Base-by-base conservation (phyloP, 176 grass and related monocot species). In the Pontederia paniculata region DNA sequence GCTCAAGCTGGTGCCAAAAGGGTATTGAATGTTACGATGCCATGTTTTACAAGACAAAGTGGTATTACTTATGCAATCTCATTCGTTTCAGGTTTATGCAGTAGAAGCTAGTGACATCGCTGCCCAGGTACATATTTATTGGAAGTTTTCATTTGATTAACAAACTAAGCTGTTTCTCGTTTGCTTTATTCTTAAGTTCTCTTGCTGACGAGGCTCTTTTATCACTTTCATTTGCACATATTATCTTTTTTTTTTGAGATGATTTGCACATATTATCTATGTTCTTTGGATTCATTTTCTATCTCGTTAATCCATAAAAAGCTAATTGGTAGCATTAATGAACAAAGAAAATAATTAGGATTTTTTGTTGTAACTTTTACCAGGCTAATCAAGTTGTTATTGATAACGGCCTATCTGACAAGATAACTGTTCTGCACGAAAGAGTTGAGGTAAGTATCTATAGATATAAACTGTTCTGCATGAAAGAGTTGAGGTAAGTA, bases 81-180 rank as follows among this genome's bases (percentile, higher is more conserved):
- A 47, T 42, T 45, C 58, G 1, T 66, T 69, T 76, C 66, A 95
- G 89, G 89, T 95, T 11, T 95, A 88, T 60, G 89, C 75, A 21
- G 74, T 95, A 58, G 89, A 95, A 52, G 89, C 89, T 44, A 88
- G 89, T 65, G 84, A 95, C 62, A 88, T 95, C 21, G 84, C 84
- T 62, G 58, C 44, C 13, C 89, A 95, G 89, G 89, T 94, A 88
- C 22, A 54, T 44, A 37, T 48, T 52, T 53, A 46, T 41, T 67
- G 51, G 21, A 1, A 63, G 62, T 67, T 2, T 44, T 77, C 23
- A 10, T 21, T 70, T n/a, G n/a, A n/a, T n/a, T n/a, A n/a, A n/a
- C n/a, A n/a, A n/a, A n/a, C n/a, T n/a, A n/a, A n/a, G n/a, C n/a
- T n/a, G n/a, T n/a, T n/a, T n/a, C n/a, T n/a, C n/a, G n/a, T n/a